These are phyloP conservation scores for Alternaria atra DNA, from an alignment of 2,329 filamentous ascomycete species.

Conservation along the genomic window DNA sequence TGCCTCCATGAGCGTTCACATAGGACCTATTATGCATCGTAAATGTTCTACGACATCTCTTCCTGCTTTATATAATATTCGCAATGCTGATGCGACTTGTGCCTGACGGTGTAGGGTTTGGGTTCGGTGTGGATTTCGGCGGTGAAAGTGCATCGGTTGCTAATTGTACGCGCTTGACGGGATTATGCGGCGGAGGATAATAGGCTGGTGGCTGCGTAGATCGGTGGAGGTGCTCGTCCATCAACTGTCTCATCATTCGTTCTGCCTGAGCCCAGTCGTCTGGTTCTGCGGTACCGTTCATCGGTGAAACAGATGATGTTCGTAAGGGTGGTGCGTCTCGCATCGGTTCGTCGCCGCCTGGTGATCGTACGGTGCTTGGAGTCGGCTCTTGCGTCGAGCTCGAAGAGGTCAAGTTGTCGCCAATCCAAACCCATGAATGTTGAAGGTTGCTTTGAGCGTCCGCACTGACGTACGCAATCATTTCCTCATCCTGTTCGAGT, in stretches of 20 bases:
- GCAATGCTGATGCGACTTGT: conserved; percentile 57
- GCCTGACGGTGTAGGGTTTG: conserved; percentile 48
- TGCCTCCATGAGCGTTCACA: not conserved
- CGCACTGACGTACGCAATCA: conserved; percentile 84
- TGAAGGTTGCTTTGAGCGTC: conserved; percentile 85
- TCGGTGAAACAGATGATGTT: conserved; percentile 62
- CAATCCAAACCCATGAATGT: conserved; percentile 81
- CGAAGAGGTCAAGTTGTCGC: conserved; percentile 50
- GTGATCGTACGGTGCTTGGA: conserved; percentile 20
- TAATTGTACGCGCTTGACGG: conserved; percentile 50
- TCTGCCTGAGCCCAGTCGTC: conserved; percentile 82
- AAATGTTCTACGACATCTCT: not conserved
- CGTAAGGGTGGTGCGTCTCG: conserved; percentile 57
- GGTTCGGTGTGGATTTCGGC: conserved; percentile 27
- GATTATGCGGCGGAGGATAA: conserved; percentile 50
- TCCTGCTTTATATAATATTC: conserved; percentile 51
- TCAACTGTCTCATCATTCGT: conserved; percentile 65
- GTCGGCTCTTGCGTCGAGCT: conserved; percentile 14
- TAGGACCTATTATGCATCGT: not conserved
- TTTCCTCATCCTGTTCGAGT: conserved; percentile 79
- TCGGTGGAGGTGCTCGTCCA: conserved; percentile 56
- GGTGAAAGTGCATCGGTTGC: conserved; percentile 34
- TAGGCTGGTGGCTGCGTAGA: conserved; percentile 39
- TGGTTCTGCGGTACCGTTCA: conserved; percentile 73
- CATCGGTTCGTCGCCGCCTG: conserved; percentile 37